Evolutionary conservation across 1,284 basidiomycete species (phyloP).

Genomic region (Papiliotrema terrestris): DNA sequence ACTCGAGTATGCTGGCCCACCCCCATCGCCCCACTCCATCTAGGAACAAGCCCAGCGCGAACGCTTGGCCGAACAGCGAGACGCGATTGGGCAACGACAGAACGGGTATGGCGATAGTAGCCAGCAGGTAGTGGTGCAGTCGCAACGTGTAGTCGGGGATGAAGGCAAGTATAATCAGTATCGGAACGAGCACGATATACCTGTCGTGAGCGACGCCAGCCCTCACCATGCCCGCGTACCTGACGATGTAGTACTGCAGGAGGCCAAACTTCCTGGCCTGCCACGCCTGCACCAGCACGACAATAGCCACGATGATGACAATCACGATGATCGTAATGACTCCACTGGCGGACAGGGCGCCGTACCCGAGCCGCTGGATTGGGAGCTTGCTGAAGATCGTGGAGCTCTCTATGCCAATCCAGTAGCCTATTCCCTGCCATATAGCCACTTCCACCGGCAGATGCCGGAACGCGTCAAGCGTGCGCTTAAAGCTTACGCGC

Average conservation of each 20-base stretch:
- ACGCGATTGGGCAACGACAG: constrained; percentile 39
- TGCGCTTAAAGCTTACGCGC: constrained; percentile 28
- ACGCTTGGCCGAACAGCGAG: constrained; percentile 33
- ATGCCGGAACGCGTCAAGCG: constrained; percentile 29
- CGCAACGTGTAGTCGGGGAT: constrained; percentile 36
- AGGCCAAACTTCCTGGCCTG: constrained; percentile 31
- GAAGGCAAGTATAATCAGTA: constrained; percentile 33
- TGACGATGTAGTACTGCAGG: constrained; percentile 36
- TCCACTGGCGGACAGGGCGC: constrained; percentile 25
- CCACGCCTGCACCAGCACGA: constrained; percentile 34
- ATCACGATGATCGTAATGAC: constrained; percentile 28
- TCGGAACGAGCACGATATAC: constrained; percentile 39
- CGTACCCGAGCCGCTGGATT: constrained; percentile 37
- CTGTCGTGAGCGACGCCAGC: constrained; percentile 5
- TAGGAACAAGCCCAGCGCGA: constrained; percentile 40
- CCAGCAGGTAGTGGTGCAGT: constrained; percentile 41
- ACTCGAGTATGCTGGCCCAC: constrained; percentile 40
- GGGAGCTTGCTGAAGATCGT: constrained; percentile 41
- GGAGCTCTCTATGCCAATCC: constrained; percentile 42
- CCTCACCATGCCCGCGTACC: constrained; percentile 13
- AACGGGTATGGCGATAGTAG: constrained; percentile 34
- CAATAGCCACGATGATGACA: constrained; percentile 21
- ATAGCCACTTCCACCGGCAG: constrained; percentile 34
- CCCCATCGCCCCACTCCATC: constrained; percentile 46
- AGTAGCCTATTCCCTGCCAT: constrained; percentile 44